A percentile compares a stretch with the other conserved stretches of the same genome.
These are phyloP conservation scores for Cystoderma amianthinum DNA, from an alignment of 768 basidiomycete genomes.

Conservation along the genomic window DNA sequence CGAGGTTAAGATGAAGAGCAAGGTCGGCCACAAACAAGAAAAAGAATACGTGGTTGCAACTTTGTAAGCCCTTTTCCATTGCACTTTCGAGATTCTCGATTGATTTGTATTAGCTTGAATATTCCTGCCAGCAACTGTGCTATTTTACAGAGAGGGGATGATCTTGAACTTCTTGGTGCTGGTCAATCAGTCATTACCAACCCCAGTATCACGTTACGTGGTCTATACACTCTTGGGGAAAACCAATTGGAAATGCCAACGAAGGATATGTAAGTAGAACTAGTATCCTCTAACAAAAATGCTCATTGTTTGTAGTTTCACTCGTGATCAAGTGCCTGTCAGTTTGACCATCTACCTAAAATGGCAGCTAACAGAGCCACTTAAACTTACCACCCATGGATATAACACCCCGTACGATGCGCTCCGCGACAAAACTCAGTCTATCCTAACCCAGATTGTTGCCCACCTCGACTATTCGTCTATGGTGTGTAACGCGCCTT, in stretches of 20 bases:
- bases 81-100: slow-evolving; percentile 2
- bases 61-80: slow-evolving; percentile 40
- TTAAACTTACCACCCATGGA: slow-evolving; percentile 74
- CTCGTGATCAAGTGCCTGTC: slow-evolving; percentile 83
- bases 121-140: slow-evolving; percentile 87
- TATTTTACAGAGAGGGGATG: slow-evolving; percentile 76
- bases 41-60: slow-evolving; percentile 74
- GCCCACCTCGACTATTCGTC: slow-evolving; percentile 57
- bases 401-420: slow-evolving; percentile 82
- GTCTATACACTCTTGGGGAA: slow-evolving; percentile 75
- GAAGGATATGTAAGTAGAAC: slow-evolving; percentile 64
- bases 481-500: slow-evolving; percentile 19
- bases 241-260: slow-evolving; percentile 85
- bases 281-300: neutral
- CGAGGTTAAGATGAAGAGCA: slow-evolving; percentile 74
- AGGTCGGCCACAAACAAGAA: slow-evolving; percentile 29
- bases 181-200: slow-evolving; percentile 84
- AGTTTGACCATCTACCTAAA: slow-evolving; percentile 80
- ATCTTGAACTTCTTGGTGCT: slow-evolving; percentile 69
- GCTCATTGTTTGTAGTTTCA: slow-evolving; percentile 42
- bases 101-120: slow-evolving; percentile 43
- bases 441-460: slow-evolving; percentile 81
- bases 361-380: slow-evolving; percentile 50
- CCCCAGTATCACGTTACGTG: slow-evolving; percentile 76
- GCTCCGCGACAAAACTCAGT: slow-evolving; percentile 76